A percentile compares a stretch with the other conserved stretches of the same genome.
Conservation (phyloP, 352 stramenopile species). For the Pythium aphanidermatum region DNA sequence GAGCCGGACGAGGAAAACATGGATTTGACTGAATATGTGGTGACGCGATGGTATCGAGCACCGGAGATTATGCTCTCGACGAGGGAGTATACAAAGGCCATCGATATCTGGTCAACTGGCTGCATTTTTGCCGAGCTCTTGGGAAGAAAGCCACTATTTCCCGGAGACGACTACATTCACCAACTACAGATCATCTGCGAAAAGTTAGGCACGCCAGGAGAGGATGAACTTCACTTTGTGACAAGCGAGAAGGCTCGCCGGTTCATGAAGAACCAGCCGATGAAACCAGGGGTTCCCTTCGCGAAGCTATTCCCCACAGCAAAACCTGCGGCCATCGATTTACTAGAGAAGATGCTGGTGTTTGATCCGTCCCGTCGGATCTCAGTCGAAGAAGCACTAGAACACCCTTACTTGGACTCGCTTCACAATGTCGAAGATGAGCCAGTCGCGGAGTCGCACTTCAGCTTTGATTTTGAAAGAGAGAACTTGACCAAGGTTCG, state of each 20-base stretch:
- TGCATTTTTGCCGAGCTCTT: conserved; percentile 95
- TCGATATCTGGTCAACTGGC: conserved; percentile 94
- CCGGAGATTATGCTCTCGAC: conserved; percentile 96
- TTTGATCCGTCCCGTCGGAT: conserved; percentile 88
- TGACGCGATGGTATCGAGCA: conserved; percentile 92
- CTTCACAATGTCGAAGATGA: conserved; percentile 93
- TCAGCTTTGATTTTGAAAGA: conserved; percentile 89
- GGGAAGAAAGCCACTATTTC: conserved; percentile 88
- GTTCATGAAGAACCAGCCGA: conserved; percentile 83
- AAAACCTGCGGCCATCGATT: conserved; percentile 63
- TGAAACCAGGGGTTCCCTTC: conserved; percentile 65
- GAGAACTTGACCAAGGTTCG: conserved; percentile 74
- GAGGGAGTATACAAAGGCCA: conserved; percentile 95
- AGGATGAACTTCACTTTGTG: conserved; percentile 89
- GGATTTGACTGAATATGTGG: conserved; percentile 91
- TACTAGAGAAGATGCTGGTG: conserved; percentile 84
- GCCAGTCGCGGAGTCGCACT: conserved; percentile 60
- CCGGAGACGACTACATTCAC: conserved; percentile 98
- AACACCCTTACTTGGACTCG: conserved; percentile 87
- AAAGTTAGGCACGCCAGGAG: conserved; percentile 81
- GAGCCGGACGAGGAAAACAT: conserved; percentile 84
- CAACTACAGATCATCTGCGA: conserved; percentile 96
- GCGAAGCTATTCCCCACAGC: conserved; percentile 66
- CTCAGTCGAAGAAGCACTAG: conserved; percentile 89
- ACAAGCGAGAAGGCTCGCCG: conserved; percentile 85